These are phyloP conservation scores for Claviceps maximensis DNA, from an alignment of 2,329 filamentous ascomycete genomes.

Conservation along the genomic window DNA sequence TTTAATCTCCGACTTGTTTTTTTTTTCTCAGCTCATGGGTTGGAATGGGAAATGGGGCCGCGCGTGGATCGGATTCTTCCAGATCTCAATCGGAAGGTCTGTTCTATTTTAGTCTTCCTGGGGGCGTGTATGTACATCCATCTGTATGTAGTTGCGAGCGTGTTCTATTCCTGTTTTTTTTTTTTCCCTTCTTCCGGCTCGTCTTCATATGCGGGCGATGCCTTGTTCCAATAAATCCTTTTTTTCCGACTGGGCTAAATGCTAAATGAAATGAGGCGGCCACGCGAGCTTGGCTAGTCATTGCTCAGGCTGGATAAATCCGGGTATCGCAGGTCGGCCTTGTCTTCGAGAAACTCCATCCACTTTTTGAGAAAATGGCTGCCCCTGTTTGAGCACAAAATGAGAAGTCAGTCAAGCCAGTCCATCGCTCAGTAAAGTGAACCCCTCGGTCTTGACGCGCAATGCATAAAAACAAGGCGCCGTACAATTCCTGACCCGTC, in stretches of 20 bases:
- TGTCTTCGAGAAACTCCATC: constrained; percentile 84
- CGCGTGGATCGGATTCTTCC: too few relatives aligned
- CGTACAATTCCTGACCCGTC: background rate
- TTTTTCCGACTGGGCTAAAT: too few relatives aligned
- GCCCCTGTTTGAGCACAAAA: constrained; percentile 40
- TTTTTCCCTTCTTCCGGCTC: too few relatives aligned
- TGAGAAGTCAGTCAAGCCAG: background rate
- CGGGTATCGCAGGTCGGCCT: constrained; percentile 82
- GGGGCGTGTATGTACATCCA: too few relatives aligned
- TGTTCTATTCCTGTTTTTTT: background rate
- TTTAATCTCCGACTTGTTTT: background rate
- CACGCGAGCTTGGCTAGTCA: constrained; percentile 4
- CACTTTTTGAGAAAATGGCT: constrained; percentile 75
- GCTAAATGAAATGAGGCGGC: too few relatives aligned
- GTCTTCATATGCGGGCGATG: too few relatives aligned
- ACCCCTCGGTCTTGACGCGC: background rate
- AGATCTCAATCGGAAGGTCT: too few relatives aligned
- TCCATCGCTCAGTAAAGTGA: background rate
- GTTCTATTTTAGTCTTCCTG: too few relatives aligned
- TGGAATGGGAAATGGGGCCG: too few relatives aligned
- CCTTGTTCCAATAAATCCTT: background rate
- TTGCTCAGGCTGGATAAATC: constrained; percentile 36
- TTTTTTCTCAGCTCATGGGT: too few relatives aligned
- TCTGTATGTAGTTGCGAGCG: too few relatives aligned
- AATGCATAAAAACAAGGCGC: background rate